Evolutionary conservation across 2,329 filamentous ascomycete genomes (phyloP).

Genomic region (Ophiocordyceps camponoti-rufipedis): DNA sequence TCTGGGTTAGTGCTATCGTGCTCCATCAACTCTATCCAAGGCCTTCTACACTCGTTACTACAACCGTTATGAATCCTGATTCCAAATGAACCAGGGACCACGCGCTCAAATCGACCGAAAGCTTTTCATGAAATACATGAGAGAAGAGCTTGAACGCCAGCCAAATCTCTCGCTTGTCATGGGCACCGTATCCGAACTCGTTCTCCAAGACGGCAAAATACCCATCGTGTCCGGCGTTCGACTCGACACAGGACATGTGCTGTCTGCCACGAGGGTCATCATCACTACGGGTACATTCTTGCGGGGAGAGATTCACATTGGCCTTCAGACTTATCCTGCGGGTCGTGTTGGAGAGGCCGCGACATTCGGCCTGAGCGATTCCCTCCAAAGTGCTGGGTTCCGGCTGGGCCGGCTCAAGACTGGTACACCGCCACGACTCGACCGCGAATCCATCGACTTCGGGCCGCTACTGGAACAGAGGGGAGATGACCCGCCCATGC

Average conservation of each 20-base stretch:
- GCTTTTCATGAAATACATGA: constrained; percentile 83
- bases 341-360: constrained; percentile 89
- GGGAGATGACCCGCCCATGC: constrained; percentile 71
- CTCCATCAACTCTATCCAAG: not conserved
- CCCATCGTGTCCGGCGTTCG: constrained; percentile 64
- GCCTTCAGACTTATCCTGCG: constrained; percentile 64
- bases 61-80: not conserved
- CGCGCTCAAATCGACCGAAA: constrained; percentile 86
- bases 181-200: constrained; percentile 83
- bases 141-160: constrained; percentile 62
- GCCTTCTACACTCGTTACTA: not conserved
- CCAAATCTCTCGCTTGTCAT: constrained; percentile 64
- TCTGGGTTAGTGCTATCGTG: constrained; percentile 45
- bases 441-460: constrained; percentile 69
- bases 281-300: constrained; percentile 96
- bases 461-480: constrained; percentile 49
- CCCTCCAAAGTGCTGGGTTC: constrained; percentile 74
- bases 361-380: constrained; percentile 83
- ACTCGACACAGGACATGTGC: constrained; percentile 70
- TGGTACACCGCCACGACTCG: constrained; percentile 78
- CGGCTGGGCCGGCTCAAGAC: constrained; percentile 83
- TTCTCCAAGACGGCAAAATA: constrained; percentile 24
- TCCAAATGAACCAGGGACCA: constrained; percentile 38
- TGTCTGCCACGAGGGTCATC: constrained; percentile 65
- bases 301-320: constrained; percentile 92